Percentiles rank a stretch among this genome's conserved stretches.
Conservation (phyloP, 2,329 filamentous ascomycete genomes). For the Xylariaceae sp. region DNA sequence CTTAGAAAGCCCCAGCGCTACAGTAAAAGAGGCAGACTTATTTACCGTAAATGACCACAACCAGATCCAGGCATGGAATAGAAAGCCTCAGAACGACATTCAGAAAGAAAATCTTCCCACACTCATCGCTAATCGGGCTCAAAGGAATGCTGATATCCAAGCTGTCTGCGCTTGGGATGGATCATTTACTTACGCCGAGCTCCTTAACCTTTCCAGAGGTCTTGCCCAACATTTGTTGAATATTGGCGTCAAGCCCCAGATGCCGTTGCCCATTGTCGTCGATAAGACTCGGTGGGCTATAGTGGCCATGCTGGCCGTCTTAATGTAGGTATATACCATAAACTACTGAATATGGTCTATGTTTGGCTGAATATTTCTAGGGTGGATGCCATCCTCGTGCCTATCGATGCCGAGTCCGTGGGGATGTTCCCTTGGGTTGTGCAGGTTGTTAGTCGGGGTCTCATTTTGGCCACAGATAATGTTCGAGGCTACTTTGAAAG, state of each 20-base stretch:
- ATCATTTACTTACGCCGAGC: slow-evolving; percentile 39
- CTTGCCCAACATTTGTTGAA: slow-evolving; percentile 39
- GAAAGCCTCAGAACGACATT: slow-evolving; percentile 49
- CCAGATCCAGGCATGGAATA: slow-evolving; percentile 60
- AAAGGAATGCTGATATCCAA: slow-evolving; percentile 46
- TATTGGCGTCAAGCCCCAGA: slow-evolving; percentile 37
- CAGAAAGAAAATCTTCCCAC: slow-evolving; percentile 52
- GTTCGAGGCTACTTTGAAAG: slow-evolving; percentile 47
- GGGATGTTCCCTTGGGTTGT: slow-evolving; percentile 50
- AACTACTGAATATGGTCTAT: background rate
- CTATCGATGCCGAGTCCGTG: slow-evolving; percentile 54
- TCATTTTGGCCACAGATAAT: slow-evolving; percentile 53
- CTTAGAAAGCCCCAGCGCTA: slow-evolving; percentile 48
- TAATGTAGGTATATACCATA: slow-evolving; percentile 64
- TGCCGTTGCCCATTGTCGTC: slow-evolving; percentile 68
- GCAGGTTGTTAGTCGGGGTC: slow-evolving; percentile 49
- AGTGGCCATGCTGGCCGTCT: slow-evolving; percentile 70
- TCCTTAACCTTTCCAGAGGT: slow-evolving; percentile 37
- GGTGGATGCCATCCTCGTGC: slow-evolving; percentile 57
- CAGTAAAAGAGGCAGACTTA: slow-evolving; percentile 55
- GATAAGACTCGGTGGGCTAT: slow-evolving; percentile 74
- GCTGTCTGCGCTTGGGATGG: slow-evolving; percentile 43
- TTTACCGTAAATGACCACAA: slow-evolving; percentile 62
- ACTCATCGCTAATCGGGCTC: slow-evolving; percentile 50
- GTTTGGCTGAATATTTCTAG: slow-evolving; percentile 29